A percentile compares a stretch with the other conserved stretches of the same genome.
Evolutionary conservation across 306 rosid species (phyloP).

Genomic region (Citrullus colocynthis): DNA sequence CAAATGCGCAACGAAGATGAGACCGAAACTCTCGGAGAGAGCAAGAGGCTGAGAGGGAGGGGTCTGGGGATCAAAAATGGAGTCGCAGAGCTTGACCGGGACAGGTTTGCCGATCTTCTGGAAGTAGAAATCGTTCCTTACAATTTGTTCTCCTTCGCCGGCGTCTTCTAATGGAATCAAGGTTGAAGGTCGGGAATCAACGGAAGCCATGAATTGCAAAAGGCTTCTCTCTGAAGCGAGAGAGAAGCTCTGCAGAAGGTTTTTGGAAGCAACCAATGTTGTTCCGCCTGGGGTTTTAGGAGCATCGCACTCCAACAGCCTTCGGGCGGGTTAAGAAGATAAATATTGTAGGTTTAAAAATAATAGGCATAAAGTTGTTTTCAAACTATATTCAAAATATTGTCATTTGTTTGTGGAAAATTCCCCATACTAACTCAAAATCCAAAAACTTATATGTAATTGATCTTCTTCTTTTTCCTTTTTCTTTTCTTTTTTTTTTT

Average conservation of each 20-base stretch:
- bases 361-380: no score
- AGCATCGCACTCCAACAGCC: background rate
- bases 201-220: background rate
- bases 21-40: conserved; percentile 54
- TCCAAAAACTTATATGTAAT: no score
- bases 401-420: no score
- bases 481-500: no score
- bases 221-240: background rate
- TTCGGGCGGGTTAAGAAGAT: background rate
- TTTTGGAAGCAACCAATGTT: background rate
- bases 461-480: no score
- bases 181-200: background rate
- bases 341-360: no score
- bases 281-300: background rate
- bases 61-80: conserved; percentile 23
- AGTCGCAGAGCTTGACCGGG: conserved; percentile 32
- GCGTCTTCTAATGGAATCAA: conserved; percentile 25
- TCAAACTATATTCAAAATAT: no score
- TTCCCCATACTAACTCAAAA: no score
- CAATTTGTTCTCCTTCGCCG: conserved; percentile 33
- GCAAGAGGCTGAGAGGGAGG: conserved; percentile 65
- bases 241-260: background rate
- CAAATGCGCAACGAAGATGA: conserved; percentile 52
- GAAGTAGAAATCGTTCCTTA: conserved; percentile 43
- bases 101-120: conserved; percentile 50